Evolutionary conservation across 2,329 filamentous ascomycete genomes (phyloP), one percentile per base, ranked within the genome.

Genomic region (Decorospora gaudefroyi): DNA sequence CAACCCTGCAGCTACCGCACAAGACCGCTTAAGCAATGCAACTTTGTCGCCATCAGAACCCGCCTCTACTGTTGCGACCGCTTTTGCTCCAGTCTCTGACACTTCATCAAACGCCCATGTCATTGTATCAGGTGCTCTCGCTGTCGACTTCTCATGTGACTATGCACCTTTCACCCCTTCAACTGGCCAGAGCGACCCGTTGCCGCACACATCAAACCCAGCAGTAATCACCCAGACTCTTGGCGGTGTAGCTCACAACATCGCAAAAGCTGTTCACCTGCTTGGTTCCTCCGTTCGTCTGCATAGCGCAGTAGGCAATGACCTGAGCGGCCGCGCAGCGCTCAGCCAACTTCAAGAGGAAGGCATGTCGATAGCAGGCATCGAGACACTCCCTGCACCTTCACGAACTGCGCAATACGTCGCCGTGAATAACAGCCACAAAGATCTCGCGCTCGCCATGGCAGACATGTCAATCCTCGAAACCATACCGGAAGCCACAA

Each of bases 191-290:
- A 48, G 65, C 38, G 63, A 64, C 17, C 76, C 84, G 4, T 73
- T 78, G 36, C 75, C 85, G 25, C 81, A 91, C 47, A 96, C 90
- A 0, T 97, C 92, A 0, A 97, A 97, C 62, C 88, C 88, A 34
- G 84, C 90, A 6, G 75, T 77, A 10, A 95, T 96, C 53, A 83
- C 75, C 23, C 90, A 95, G 64, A 88, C 87, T 1, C 80, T 96
- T 6, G 93, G 93, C 9, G 93, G 93, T 5, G 93, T 97, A 6
- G 93, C 89, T 5, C 86, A 90, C 62, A 97, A 97, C 62, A 89
- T 97, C 30, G 90, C 93, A 11, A 80, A 90, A 33, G 91, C 92
- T 30, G 85, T 88, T 1, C 87, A 90, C 55, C 79, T 85, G 21
- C 78, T 87, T 46, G 83, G 81, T 27, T 81, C 78, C 25, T 72